Base-by-base conservation (phyloP, 768 basidiomycete genomes). In the Candolleomyces efflorescens region DNA sequence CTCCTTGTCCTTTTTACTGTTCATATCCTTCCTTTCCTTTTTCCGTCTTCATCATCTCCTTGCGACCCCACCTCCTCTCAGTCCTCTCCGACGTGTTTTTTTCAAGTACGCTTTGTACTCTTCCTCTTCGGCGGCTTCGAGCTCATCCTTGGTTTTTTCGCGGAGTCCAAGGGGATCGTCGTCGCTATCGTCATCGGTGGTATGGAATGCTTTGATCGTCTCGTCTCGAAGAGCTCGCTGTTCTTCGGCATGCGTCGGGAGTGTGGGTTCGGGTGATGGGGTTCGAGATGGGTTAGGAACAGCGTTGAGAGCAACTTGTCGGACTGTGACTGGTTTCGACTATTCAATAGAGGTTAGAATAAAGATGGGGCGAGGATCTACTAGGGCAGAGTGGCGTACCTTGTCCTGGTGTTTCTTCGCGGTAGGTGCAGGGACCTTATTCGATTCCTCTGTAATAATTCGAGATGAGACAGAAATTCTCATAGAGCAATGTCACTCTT, bases 81-180 rank as follows among this genome's bases (percentile, higher is more conserved):
- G 64, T 92, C 87, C 24, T 53, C 57, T 2, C 94, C 93, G 44
- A 89, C 94, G 69, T 89, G 90, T n/a, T 13, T 87, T 82, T 68
- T 92, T 77, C 60, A 98, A 71, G 69, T 90, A 98, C 1, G 79
- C 76, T 22, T 82, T 80, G 66, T 98, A 99, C 63, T 94, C 92
- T 62, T 90, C 87, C 62, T 92, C 92, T 63, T 97, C 93, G 43
- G n/a, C n/a, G n/a, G 70, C 64, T 64, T 89, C 85, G 2, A 80
- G 63, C 69, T 95, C 92, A 57, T 91, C 90, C 62, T 84, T 82
- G 0, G 86, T 89, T 70, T 87, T 90, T 58, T 88, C 87, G 38
- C 92, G 80, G 2, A 83, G 84, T 5, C 90, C 73, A 13, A 97
- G 79, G 1, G 94, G 69, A 38, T 83, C 90, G 11, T 86, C 89